These are phyloP conservation scores for Fusarium subtropicale DNA, from an alignment of 2,329 filamentous ascomycete species.

Conservation along the genomic window DNA sequence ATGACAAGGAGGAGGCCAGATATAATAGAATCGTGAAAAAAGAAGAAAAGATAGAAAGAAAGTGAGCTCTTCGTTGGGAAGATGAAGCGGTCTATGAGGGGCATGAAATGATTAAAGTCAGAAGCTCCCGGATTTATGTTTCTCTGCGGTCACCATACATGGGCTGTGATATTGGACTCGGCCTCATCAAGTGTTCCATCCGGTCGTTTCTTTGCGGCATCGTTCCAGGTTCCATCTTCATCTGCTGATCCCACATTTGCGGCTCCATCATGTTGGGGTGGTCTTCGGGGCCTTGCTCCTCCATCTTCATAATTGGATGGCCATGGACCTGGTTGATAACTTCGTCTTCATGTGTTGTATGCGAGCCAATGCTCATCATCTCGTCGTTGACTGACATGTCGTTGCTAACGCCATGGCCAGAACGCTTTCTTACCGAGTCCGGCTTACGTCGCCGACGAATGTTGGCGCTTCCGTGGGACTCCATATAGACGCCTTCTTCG, in stretches of 20 bases:
- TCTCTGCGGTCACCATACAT: conserved; percentile 43
- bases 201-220: conserved; percentile 39
- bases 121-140: conserved; percentile 22
- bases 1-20: conserved; percentile 6
- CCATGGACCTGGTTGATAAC: conserved; percentile 52
- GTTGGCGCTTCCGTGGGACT: conserved; percentile 53
- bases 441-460: conserved; percentile 57
- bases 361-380: conserved; percentile 52
- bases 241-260: conserved; percentile 48
- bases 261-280: conserved; percentile 48
- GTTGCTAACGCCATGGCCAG: conserved; percentile 33
- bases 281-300: conserved; percentile 41
- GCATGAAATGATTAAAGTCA: conserved; percentile 9
- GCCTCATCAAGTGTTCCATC: conserved; percentile 39
- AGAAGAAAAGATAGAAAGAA: conserved; percentile 29
- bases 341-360: conserved; percentile 51
- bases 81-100: conserved; percentile 50
- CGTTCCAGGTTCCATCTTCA: conserved; percentile 48
- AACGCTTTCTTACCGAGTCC: conserved; percentile 49
- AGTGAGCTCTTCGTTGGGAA: conserved; percentile 50
- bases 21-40: background rate
- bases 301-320: conserved; percentile 42
- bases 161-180: conserved; percentile 37
- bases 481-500: conserved; percentile 55
- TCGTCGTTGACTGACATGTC: conserved; percentile 55